Conservation (phyloP, 2,329 filamentous ascomycete genomes). For the Dactylella cylindrospora region DNA sequence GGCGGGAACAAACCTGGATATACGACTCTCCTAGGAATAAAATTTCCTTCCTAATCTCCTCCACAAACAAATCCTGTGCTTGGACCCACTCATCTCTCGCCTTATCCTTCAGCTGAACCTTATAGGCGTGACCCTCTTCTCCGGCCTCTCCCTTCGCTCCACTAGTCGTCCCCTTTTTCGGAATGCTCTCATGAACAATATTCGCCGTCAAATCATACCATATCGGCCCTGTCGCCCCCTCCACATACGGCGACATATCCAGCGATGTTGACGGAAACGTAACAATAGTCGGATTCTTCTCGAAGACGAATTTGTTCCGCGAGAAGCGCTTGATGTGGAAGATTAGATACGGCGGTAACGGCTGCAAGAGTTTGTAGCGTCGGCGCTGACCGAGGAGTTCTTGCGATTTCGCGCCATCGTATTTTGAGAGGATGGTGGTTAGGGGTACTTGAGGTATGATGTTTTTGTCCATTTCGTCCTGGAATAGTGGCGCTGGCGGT, state of each 20-base stretch:
- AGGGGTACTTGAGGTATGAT: slow-evolving; percentile 93
- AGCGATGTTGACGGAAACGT: slow-evolving; percentile 85
- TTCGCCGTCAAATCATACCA: slow-evolving; percentile 96
- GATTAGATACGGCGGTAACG: slow-evolving; percentile 83
- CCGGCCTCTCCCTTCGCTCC: slow-evolving; percentile 71
- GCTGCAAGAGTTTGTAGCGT: slow-evolving; percentile 84
- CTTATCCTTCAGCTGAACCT: slow-evolving; percentile 82
- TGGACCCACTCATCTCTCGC: slow-evolving; percentile 85
- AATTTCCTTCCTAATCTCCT: slow-evolving; percentile 83
- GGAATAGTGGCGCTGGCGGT: slow-evolving; percentile 87
- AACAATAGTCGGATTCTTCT: slow-evolving; percentile 96
- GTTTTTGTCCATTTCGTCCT: slow-evolving; percentile 89
- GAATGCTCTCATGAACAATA: slow-evolving; percentile 70
- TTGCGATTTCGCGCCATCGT: slow-evolving; percentile 83
- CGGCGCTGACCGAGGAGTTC: slow-evolving; percentile 86
- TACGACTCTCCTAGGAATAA: slow-evolving; percentile 93
- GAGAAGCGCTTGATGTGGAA: slow-evolving; percentile 98
- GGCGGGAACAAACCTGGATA: slow-evolving; percentile 72
- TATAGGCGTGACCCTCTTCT: slow-evolving; percentile 87
- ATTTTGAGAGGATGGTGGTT: slow-evolving; percentile 80
- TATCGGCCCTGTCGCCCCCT: slow-evolving; percentile 81
- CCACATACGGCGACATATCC: slow-evolving; percentile 86
- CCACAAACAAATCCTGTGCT: slow-evolving; percentile 90
- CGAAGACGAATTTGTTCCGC: slow-evolving; percentile 92
- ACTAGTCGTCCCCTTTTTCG: slow-evolving; percentile 61